These are phyloP conservation scores for Colletotrichum horii DNA, from an alignment of 2,329 filamentous ascomycete species.

Conservation along the genomic window DNA sequence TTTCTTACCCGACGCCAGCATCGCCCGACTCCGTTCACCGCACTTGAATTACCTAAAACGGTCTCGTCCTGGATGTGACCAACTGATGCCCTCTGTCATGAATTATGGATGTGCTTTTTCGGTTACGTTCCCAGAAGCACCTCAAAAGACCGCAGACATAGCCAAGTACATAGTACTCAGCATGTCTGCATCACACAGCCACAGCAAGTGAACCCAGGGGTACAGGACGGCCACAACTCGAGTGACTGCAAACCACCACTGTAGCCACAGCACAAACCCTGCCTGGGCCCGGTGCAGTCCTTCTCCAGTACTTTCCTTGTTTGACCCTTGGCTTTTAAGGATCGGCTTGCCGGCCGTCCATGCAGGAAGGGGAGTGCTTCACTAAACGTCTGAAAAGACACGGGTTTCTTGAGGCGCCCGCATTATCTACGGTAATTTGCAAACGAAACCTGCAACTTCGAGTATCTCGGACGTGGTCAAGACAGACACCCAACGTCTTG, in stretches of 20 bases:
- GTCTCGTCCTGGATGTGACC: background rate
- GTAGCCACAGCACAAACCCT: background rate
- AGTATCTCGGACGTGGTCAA: background rate
- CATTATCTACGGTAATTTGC: background rate
- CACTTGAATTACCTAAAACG: background rate
- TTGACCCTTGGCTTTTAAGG: background rate
- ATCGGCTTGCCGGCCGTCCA: background rate
- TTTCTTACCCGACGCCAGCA: background rate
- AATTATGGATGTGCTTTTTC: background rate
- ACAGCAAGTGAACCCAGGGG: background rate
- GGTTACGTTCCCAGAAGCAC: background rate
- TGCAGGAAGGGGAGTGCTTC: background rate
- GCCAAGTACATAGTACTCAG: background rate
- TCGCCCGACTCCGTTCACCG: background rate
- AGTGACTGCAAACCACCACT: background rate
- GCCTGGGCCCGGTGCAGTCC: background rate
- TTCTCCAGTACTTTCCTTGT: background rate
- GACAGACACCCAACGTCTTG: background rate
- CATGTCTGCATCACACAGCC: background rate
- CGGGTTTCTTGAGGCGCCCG: background rate
- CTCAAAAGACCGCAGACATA: background rate
- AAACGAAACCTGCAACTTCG: background rate
- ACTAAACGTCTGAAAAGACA: background rate
- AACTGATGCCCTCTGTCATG: background rate
- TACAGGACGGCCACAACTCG: background rate